These are phyloP conservation scores for Neofusicoccum sp. DNA, from an alignment of 2,329 filamentous ascomycete genomes.

Conservation along the genomic window DNA sequence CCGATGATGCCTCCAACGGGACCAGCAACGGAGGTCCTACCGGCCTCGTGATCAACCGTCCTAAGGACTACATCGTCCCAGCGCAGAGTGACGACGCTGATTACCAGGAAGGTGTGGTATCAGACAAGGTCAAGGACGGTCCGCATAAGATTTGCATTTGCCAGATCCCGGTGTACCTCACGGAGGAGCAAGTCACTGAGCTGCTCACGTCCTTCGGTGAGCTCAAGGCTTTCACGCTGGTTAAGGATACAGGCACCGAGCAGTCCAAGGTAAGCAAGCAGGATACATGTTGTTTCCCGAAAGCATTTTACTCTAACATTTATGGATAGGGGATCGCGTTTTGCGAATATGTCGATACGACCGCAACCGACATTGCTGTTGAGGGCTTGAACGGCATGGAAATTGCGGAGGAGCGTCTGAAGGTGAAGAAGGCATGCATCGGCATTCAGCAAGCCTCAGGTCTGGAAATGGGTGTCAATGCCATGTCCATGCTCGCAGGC, in stretches of 20 bases:
- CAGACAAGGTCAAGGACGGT: conserved; percentile 82
- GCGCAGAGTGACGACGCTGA: conserved; percentile 72
- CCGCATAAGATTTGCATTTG: conserved; percentile 93
- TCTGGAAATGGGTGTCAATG: conserved; percentile 93
- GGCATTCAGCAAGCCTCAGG: conserved; percentile 91
- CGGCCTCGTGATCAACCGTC: conserved; percentile 77
- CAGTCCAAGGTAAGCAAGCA: conserved; percentile 74
- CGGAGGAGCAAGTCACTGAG: conserved; percentile 89
- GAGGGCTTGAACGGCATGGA: conserved; percentile 93
- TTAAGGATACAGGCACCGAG: conserved; percentile 82
- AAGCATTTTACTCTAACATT: conserved; percentile 22
- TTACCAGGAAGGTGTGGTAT: conserved; percentile 75
- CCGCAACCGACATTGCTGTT: conserved; percentile 79
- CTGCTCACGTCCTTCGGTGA: conserved; percentile 89
- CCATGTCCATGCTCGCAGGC: conserved; percentile 96
- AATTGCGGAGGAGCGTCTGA: conserved; percentile 82
- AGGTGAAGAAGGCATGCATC: conserved; percentile 86
- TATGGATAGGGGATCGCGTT: conserved; percentile 81
- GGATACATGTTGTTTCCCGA: conserved; percentile 24
- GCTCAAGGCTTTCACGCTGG: conserved; percentile 87
- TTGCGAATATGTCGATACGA: conserved; percentile 85
- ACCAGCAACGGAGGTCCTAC: conserved; percentile 55
- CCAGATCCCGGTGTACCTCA: conserved; percentile 85
- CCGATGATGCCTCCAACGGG: conserved; percentile 60
- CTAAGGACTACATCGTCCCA: conserved; percentile 96